Evolutionary conservation across 2,329 filamentous ascomycete genomes (phyloP).

Genomic region (Hymenoscyphus fraxineus): DNA sequence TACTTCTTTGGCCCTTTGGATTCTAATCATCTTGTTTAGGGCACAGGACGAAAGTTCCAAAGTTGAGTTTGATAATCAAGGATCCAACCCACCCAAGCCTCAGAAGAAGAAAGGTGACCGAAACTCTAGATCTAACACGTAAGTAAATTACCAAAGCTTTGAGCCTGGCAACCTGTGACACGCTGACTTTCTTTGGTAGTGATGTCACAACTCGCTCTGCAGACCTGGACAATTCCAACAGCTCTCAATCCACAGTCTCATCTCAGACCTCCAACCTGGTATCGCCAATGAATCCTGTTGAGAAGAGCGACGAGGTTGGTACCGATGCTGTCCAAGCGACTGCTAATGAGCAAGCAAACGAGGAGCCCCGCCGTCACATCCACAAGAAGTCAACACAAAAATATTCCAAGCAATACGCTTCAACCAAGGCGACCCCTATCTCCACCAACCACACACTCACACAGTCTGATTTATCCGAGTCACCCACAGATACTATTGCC

Average conservation of each 20-base stretch:
- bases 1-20: neutral
- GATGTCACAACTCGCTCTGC: neutral
- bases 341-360: neutral
- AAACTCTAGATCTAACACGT: slow-evolving; percentile 8
- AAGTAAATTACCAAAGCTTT: neutral
- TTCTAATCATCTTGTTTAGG: neutral
- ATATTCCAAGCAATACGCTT: neutral
- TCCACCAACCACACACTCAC: neutral
- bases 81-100: neutral
- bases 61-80: neutral
- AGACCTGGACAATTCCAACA: neutral
- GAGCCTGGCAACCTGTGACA: neutral
- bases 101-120: neutral
- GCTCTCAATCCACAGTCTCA: neutral
- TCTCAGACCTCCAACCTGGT: neutral
- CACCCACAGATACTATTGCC: neutral
- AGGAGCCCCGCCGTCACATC: neutral
- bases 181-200: neutral
- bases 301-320: neutral
- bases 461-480: neutral
- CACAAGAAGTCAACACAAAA: neutral
- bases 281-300: neutral
- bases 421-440: neutral
- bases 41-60: neutral
- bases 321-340: neutral